Base-by-base conservation (phyloP, 805 yeast genomes). In the Pichia thaimueangensis region DNA sequence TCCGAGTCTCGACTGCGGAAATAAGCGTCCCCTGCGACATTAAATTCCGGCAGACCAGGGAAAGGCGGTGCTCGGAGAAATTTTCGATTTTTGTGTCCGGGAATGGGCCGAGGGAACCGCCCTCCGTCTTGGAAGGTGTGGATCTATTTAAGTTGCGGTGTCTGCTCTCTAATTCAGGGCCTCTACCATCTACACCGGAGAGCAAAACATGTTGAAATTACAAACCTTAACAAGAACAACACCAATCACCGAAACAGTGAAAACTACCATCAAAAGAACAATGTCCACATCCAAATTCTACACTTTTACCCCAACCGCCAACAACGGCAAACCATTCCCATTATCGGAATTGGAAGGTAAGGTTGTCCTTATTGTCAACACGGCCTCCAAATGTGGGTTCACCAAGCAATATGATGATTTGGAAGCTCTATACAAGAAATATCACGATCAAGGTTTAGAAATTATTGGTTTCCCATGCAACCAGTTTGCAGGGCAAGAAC, bases 391-490 rank as follows among this genome's bases (percentile, higher is more conserved):
- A 64, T 86, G 94, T 60, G 80, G 78, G 5, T 79, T 78, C 64
- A 80, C 93, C 4, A 80, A 84, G 43, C 95, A 87, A 61, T 84
- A 82, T 60, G 65, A 69, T 41, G 91, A 80, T 40, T 65, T 88
- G 28, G 89, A 88, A 63, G 65, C 60, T 31, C 63, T 88, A 12
- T 79, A 86, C 65, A 65, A 78, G 47, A 77, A 78, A 57, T 84
- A 81, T 64, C 64, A 72, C 41, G 76, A 72, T 37, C 56, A 73
- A 48, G 94, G 86, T 1, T 67, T 89, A 20, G 77, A 66, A 35
- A 70, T 88, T 22, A 50, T 88, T 28, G 96, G 88, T 0, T 87
- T 88, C 73, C 97, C 97, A 25, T 86, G 96, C 64, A 85, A 86
- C 65, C 96, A 87, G 60, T 88, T 88, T 59, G 89, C 83, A 20